A percentile compares a stretch with the other conserved stretches of the same genome.
Conservation (phyloP, 352 stramenopile genomes). For the Pythium dissimile region DNA sequence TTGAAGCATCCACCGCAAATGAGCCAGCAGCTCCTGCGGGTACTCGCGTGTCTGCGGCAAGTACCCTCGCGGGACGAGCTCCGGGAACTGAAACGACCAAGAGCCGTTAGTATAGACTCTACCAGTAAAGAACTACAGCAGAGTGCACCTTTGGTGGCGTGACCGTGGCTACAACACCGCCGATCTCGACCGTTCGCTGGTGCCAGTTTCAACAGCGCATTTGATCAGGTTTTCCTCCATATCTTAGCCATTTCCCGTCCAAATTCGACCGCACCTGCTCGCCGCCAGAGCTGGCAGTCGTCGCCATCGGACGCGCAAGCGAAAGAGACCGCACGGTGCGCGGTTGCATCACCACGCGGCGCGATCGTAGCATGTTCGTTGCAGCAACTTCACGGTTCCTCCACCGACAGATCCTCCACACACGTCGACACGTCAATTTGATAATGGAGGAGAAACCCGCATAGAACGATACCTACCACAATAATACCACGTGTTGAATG, state of each 20-base stretch:
- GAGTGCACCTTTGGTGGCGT: conserved; percentile 25
- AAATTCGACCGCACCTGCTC: background rate
- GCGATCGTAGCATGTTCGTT: background rate
- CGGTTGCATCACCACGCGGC: background rate
- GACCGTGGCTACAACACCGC: conserved; percentile 44
- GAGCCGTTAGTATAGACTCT: background rate
- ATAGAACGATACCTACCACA: background rate
- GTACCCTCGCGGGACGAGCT: conserved; percentile 61
- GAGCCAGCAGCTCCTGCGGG: conserved; percentile 61
- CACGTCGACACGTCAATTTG: background rate
- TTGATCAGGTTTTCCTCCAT: background rate
- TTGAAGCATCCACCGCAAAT: conserved; percentile 87
- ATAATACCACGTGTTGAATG: too few species aligned
- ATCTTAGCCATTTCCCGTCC: background rate
- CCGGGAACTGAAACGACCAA: conserved; percentile 37
- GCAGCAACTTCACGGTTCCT: background rate
- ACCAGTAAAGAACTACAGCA: background rate
- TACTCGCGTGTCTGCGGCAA: conserved; percentile 38
- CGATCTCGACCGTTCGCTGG: conserved; percentile 52
- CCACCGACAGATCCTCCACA: too few species aligned
- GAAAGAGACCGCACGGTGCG: background rate
- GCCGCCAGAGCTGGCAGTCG: background rate
- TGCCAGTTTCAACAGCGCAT: background rate
- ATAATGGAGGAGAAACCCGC: background rate
- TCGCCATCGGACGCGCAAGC: background rate